Conservation (phyloP, 148 eudicot genomes). For the Rheum nobile region DNA sequence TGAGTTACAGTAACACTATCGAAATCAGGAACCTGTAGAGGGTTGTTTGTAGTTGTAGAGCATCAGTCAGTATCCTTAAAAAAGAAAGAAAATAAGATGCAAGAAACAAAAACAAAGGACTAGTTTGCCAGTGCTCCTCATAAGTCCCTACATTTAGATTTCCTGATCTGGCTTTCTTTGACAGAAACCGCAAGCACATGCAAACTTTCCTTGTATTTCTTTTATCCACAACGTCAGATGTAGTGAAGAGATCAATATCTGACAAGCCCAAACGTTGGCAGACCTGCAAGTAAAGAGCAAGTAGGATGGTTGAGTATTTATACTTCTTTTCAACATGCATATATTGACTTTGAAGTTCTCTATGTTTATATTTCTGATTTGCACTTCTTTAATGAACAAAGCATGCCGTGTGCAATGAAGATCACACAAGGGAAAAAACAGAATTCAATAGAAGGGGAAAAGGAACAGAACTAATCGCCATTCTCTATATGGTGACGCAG, state of each 20-base stretch:
- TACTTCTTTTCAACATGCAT: not conserved
- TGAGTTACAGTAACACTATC: slow-evolving; percentile 59
- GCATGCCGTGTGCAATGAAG: not conserved
- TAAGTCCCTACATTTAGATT: slow-evolving; percentile 18
- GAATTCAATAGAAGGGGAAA: not conserved
- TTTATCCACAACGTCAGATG: slow-evolving; percentile 82
- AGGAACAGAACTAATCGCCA: not conserved
- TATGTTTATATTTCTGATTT: not conserved
- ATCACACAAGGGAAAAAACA: not conserved
- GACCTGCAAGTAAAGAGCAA: slow-evolving; percentile 23
- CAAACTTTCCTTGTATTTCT: slow-evolving; percentile 72
- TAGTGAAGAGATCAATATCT: slow-evolving; percentile 72
- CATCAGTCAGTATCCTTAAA: not conserved
- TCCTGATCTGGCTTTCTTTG: slow-evolving; percentile 51
- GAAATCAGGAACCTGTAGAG: slow-evolving; percentile 64
- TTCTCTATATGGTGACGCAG: not conserved
- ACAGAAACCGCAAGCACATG: slow-evolving; percentile 64
- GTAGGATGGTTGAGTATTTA: not conserved
- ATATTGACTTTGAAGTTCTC: not conserved
- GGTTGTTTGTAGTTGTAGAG: not conserved
- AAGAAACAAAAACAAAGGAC: not conserved
- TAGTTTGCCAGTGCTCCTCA: not conserved
- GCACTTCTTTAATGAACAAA: not conserved
- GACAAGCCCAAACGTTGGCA: slow-evolving; percentile 64
- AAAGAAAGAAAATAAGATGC: not conserved